Evolutionary conservation across 768 basidiomycete genomes (phyloP), one percentile per base, ranked within the genome.

Genomic region (Leccinum aurantiacum): DNA sequence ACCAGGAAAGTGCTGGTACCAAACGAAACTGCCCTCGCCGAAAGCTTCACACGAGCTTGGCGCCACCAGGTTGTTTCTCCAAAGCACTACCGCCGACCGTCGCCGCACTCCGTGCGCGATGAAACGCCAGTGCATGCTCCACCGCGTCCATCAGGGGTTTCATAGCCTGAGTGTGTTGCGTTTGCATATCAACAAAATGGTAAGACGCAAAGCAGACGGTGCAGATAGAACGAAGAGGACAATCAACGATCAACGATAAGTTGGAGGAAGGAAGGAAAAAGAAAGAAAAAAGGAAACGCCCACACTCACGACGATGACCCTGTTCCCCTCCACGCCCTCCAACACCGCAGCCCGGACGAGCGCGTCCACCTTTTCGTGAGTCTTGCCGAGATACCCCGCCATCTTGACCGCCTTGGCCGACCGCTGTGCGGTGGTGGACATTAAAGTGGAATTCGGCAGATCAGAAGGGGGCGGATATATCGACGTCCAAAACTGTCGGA

Each of bases 401-500:
- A 99, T 97, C 77, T 93, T 95, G 7, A 84, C 82, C 0, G 89
- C 90, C 69, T 95, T 93, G 6, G 84, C 80, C 1, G 84, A 81
- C 64, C 88, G 86, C 68, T 96, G 91, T 1, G 83, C 80, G 3
- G 86, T 81, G 0, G 86, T 87, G 2, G 78, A 75, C n/a, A 6
- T 22, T 46, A 13, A 1, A 6, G 19, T 46, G 11, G 48, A 49
- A 3, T 77, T 76, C 3, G 83, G 81, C 17, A 77, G 66, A 53
- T 90, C 90, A 17, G 81, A 77, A 1, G 81, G 74, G 6, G 89
- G 85, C 6, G 94, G 95, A 63, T 93, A 90, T 53, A 91, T 83
- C 2, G 93, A 84, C 2, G 88, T 82, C 95, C 95, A 98, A 71
- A 94, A 98, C 71, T 98, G 97, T 29, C 96, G 87, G 14, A 99